Evolutionary conservation across 164 flowering plant genomes (phyloP).

Genomic region (Dillenia suffruticosa): DNA sequence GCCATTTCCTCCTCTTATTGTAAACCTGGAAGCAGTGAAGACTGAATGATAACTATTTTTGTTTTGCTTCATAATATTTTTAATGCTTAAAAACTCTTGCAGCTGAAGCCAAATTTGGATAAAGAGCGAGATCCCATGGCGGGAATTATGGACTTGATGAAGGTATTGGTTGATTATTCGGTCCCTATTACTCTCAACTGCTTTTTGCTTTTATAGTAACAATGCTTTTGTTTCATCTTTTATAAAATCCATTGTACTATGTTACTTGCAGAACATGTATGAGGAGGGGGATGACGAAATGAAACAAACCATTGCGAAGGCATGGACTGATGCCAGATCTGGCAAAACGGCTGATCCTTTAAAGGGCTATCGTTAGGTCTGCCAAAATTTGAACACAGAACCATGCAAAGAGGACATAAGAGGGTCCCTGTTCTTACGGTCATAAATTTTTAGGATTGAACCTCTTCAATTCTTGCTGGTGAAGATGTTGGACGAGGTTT

Average conservation of each 20-base stretch:
- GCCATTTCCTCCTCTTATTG: background rate
- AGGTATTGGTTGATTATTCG: conserved; percentile 30
- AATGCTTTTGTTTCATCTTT: background rate
- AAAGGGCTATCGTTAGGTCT: conserved; percentile 35
- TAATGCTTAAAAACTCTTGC: conserved; percentile 7
- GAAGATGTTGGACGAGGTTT: no score
- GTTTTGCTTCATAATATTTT: background rate
- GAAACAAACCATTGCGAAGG: conserved; percentile 92
- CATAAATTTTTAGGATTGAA: no score
- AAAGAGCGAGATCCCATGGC: conserved; percentile 90
- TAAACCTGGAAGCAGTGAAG: no score
- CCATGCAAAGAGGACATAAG: no score
- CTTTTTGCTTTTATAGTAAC: background rate
- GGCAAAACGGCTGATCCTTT: conserved; percentile 79
- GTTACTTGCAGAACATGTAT: conserved; percentile 77
- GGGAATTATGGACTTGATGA: conserved; percentile 96
- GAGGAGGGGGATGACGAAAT: conserved; percentile 98
- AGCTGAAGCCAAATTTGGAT: conserved; percentile 77
- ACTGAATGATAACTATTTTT: background rate
- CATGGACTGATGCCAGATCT: conserved; percentile 95
- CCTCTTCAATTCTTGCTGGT: no score
- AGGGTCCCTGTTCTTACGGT: no score
- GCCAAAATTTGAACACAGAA: background rate
- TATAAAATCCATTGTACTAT: no score
- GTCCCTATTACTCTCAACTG: background rate